These are phyloP conservation scores for Heliosperma pusillum DNA, from an alignment of 148 eudicot species.

Conservation along the genomic window DNA sequence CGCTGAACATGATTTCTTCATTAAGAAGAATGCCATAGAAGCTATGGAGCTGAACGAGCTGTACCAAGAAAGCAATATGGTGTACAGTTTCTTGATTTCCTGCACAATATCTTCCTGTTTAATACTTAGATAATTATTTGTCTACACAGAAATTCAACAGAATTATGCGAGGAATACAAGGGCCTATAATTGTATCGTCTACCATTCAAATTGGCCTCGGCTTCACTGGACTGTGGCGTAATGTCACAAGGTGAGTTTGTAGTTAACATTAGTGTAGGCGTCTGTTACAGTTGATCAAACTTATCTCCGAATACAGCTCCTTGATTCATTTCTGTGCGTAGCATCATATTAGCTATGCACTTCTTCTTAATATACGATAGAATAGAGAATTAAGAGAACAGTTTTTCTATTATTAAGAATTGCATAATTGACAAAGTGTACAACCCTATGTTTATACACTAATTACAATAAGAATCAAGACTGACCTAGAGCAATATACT, in stretches of 20 bases:
- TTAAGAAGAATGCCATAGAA: background rate
- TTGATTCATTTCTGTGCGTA: too few species aligned
- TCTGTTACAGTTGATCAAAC: background rate
- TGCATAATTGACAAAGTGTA: too few species aligned
- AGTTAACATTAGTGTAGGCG: background rate
- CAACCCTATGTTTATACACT: too few species aligned
- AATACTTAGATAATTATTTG: conserved; percentile 8
- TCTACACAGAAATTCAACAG: conserved; percentile 68
- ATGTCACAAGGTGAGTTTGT: conserved; percentile 59
- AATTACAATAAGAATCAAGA: too few species aligned
- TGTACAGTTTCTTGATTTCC: background rate
- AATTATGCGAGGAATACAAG: conserved; percentile 85
- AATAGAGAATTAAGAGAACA: too few species aligned
- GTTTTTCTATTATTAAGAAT: too few species aligned
- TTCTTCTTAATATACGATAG: too few species aligned
- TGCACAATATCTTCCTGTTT: background rate
- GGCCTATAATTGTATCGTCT: conserved; percentile 93
- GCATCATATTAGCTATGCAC: background rate
- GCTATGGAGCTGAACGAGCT: background rate
- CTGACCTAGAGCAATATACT: too few species aligned
- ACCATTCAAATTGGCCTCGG: conserved; percentile 91
- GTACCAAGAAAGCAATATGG: background rate
- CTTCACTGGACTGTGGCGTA: conserved; percentile 99
- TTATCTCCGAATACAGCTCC: too few species aligned
- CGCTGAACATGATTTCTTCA: too few species aligned